A percentile compares a stretch with the other conserved stretches of the same genome.
Conservation (phyloP, 2,329 filamentous ascomycete species). For the Rhynchosporium graminicola region DNA sequence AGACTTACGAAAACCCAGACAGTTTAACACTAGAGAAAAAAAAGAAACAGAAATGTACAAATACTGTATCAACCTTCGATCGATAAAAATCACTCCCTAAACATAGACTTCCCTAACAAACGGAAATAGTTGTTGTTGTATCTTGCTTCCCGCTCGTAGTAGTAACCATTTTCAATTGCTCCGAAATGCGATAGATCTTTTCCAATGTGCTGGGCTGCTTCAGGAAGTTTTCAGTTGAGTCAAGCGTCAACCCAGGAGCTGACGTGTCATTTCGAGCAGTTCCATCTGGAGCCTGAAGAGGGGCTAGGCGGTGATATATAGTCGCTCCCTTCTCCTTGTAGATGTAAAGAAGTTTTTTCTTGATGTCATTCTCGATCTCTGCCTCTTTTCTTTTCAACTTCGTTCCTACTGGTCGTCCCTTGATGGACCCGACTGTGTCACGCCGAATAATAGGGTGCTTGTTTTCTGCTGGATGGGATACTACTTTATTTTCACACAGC, state of each 20-base stretch:
- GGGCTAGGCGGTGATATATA: background rate
- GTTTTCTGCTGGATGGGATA: background rate
- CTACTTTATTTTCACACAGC: background rate
- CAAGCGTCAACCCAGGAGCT: slow-evolving; percentile 1
- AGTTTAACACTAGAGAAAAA: too few relatives aligned
- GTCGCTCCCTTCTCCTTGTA: background rate
- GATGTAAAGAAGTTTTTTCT: background rate
- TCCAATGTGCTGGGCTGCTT: background rate
- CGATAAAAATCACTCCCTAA: too few relatives aligned
- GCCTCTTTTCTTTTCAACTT: slow-evolving; percentile 1
- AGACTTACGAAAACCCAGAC: too few relatives aligned
- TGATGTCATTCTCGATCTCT: background rate
- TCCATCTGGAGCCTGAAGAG: background rate
- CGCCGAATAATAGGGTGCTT: background rate
- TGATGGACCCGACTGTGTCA: slow-evolving; percentile 1
- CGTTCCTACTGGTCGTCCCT: background rate
- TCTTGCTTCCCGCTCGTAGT: too few relatives aligned
- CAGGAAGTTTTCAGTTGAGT: background rate
- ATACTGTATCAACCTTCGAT: too few relatives aligned
- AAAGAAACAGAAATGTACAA: too few relatives aligned
- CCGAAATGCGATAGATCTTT: background rate
- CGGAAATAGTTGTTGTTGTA: too few relatives aligned
- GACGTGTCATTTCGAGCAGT: background rate
- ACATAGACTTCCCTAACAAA: too few relatives aligned
- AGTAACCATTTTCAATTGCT: background rate